Conservation (phyloP, 805 yeast genomes). For the Isabelozyma gotoi region DNA sequence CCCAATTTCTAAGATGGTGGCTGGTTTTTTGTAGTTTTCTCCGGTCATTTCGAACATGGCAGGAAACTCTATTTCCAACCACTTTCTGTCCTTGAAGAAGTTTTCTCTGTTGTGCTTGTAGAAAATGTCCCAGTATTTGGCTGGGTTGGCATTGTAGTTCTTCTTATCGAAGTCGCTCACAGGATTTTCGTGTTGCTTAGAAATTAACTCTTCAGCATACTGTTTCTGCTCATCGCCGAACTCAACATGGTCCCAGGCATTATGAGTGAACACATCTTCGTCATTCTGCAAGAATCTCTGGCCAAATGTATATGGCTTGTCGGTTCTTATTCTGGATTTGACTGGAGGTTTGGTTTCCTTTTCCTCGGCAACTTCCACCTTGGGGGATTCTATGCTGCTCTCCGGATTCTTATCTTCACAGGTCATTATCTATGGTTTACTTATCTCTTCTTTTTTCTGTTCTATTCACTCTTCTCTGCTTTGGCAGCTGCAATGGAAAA, state of each 20-base stretch:
- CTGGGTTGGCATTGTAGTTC: constrained; percentile 80
- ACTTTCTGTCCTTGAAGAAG: constrained; percentile 93
- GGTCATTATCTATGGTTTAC: background rate
- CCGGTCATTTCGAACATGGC: constrained; percentile 70
- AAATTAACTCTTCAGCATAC: constrained; percentile 72
- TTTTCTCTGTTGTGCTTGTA: constrained; percentile 88
- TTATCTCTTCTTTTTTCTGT: background rate
- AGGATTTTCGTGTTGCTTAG: constrained; percentile 74
- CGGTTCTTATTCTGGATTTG: constrained; percentile 72
- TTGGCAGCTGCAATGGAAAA: background rate
- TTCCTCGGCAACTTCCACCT: background rate
- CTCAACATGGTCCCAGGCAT: constrained; percentile 97
- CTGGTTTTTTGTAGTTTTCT: constrained; percentile 65
- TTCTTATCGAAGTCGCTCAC: constrained; percentile 86
- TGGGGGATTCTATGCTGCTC: background rate
- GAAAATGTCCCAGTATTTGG: constrained; percentile 92
- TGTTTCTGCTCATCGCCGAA: constrained; percentile 90
- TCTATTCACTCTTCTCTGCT: background rate
- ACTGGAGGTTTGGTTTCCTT: constrained; percentile 43
- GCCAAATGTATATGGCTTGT: constrained; percentile 89
- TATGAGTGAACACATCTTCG: constrained; percentile 84
- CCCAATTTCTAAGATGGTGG: constrained; percentile 84
- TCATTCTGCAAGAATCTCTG: constrained; percentile 72
- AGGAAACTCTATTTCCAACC: constrained; percentile 96
- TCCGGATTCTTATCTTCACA: background rate